Base-by-base conservation (phyloP, 2,329 filamentous ascomycete genomes). In the Hypoxylon sp. region DNA sequence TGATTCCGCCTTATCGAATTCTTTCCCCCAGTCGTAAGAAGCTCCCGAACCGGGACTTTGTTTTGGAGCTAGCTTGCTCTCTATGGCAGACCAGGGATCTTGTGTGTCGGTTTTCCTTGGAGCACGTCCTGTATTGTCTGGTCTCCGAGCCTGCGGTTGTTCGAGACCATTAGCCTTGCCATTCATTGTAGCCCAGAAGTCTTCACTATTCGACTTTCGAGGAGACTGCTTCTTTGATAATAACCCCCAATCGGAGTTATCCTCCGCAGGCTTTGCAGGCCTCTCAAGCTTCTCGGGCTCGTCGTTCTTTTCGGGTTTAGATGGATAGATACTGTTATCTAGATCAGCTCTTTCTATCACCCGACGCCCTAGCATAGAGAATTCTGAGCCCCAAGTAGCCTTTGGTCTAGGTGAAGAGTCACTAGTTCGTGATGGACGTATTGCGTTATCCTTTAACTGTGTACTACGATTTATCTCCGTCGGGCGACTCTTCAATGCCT, bases 101-200 rank as follows among this genome's bases (percentile, higher is more conserved):
- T 34, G 26, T 7, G 26, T 17, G 5, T 15, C 31, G 8, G 42
- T 21, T 21, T 56, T 35, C 7, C 42, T 40, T 9, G 34, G 11
- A 25, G 44, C 35, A 23, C 34, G 30, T 20, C 13, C 32, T 8
- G 25, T 8, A 26, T 6, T n/a, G n/a, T 29, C n/a, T 3, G 31
- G 8, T 8, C 21, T 12, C 21, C 16, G 31, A 25, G 48, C 8
- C 5, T 31, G 9, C 21, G 44, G 32, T 26, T 34, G 27, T 21
- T 13, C 30, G 7, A 21, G 9, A 26, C 5, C 13, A 9, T 30
- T 9, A 3, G 32, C 5, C 7, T 19, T n/a, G 17, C 19, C 27
- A 25, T 45, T 7, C 5, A 35, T 25, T 7, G 36, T 13, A 6
- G 7, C 21, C 63, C 60, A 65, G 32, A 64, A 65, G 8, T 57